Evolutionary conservation across 2,329 filamentous ascomycete genomes (phyloP), one percentile per base, ranked within the genome.

Genomic region (Plenodomus biglobosus): DNA sequence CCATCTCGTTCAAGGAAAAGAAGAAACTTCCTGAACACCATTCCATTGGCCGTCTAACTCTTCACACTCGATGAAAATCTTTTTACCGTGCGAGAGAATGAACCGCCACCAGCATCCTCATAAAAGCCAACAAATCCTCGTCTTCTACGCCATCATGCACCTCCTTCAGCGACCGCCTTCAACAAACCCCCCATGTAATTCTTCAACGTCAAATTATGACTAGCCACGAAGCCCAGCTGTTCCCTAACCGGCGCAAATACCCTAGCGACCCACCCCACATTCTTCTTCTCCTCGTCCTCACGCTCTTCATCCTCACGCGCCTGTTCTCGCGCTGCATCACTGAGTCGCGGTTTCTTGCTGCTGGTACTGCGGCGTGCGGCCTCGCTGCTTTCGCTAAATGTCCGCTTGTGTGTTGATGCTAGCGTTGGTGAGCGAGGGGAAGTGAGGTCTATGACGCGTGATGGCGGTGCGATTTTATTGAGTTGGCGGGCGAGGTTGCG

Each of bases 401-500:
- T 65, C 30, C 66, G 68, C 43, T 69, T 70, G 41, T 66, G 63
- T 1, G 49, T 40, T 6, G 58, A 54, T 4, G 65, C 69, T 40
- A 65, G 63, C 1, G 50, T 41, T 4, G 58, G 55, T 7, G 65
- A 66, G 0, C 62, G 64, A 18, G 64, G 57, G 0, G 64, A 57
- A 4, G 45, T 45, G n/a, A 66, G 40, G 27, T 67, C 61, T 19
- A 53, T 46, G 11, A 64, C 37, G 1, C 55, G 43, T 1, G 61
- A 52, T 1, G 67, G 66, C 0, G 64, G 64, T 2, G 65, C 62
- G 3, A 74, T 62, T 45, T 73, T 75, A 17, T 65, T 68, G 19
- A 75, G 62, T 47, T 73, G 70, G 19, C 76, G 72, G 11, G 88
- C 88, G 52, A 94, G 83, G 66, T 94, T 94, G 22, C 89, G 82